Evolutionary conservation across 2,329 filamentous ascomycete genomes (phyloP), one percentile per base, ranked within the genome.

Genomic region (Fusarium dimerum): DNA sequence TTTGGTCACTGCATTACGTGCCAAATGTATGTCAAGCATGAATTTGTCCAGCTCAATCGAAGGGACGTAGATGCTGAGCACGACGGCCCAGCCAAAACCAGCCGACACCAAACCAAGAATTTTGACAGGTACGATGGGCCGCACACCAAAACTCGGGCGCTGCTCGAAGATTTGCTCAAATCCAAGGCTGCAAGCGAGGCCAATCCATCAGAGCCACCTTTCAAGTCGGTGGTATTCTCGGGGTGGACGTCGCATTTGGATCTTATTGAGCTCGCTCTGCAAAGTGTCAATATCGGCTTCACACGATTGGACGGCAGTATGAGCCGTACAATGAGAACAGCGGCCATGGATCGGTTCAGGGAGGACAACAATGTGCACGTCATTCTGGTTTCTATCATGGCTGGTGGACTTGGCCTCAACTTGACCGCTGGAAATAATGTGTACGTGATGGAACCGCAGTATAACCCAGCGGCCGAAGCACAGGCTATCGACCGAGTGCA

Each of bases 361-460:
- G 83, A 88, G 11, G 85, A 96, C 60, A 72, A 82, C 3, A 73
- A 71, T 1, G 82, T 96, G 36, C 85, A 86, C 32, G 87, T 96
- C 48, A 92, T 97, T 46, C 82, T 97, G 10, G 91, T 96, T 13
- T 96, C 91, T 10, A 95, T 97, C 71, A 91, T 87, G 67, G 93
- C 93, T 0, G 94, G 93, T 58, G 93, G 94, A 16, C 82, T 97
- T 15, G 93, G 93, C 13, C 84, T 97, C 39, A 97, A 97, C 67
- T 77, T 97, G 49, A 97, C 92, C 0, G 80, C 89, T 0, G 93
- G 88, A 32, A 94, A 86, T 68, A 88, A 84, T 50, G 93, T 95
- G 13, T 97, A 94, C 69, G 89, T 97, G 64, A 97, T 99, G 93
- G 94, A 99, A 70, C 94, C 94, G 6, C 92, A 97, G 68, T 99